Base-by-base conservation (phyloP, 2,329 filamentous ascomycete genomes). In the Cladophialophora carrionii region DNA sequence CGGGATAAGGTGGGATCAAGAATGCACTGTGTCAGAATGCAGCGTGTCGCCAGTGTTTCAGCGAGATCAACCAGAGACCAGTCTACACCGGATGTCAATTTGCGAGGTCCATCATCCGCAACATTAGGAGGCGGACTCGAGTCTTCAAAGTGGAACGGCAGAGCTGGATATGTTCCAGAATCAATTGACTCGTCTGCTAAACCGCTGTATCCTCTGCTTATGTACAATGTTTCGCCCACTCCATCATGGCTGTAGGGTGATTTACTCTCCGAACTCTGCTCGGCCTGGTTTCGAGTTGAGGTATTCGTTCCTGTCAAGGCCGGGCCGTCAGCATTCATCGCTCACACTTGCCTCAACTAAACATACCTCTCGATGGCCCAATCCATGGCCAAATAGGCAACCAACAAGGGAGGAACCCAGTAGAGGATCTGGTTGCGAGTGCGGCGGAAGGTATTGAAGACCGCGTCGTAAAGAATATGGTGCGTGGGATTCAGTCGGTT, bases 371-470 rank as follows among this genome's bases (percentile, higher is more conserved):
- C 88, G 75, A 87, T 89, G 71, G 95, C 94, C 95, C 95, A 99
- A 77, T 90, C 81, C 89, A 98, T 90, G 71, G 87, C 77, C 76
- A 88, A 87, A 83, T 98, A 99, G 72, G 86, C 92, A 72, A 84
- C 79, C 70, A 95, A 74, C 73, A 96, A 81, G 46, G 93, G 90
- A 66, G 95, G 90, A 29, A 88, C 85, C 80, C 93, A 88, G 86
- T 93, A 99, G 73, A 98, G 87, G 72, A 96, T 87, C 84, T 98
- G 95, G 73, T 85, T 80, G 78, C 88, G 88, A 81, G 90, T 90
- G 75, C 95, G 88, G 79, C 95, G 89, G 86, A 90, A 96, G 74
- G 87, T 89, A 87, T 99, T 99, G 89, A 98, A 98, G 83, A 98
- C 81, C 75, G 93, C 94, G 72, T 89, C 90, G 79, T 94, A 82